Base-by-base conservation (phyloP, 2,329 filamentous ascomycete species). In the Penicillium thymicola region DNA sequence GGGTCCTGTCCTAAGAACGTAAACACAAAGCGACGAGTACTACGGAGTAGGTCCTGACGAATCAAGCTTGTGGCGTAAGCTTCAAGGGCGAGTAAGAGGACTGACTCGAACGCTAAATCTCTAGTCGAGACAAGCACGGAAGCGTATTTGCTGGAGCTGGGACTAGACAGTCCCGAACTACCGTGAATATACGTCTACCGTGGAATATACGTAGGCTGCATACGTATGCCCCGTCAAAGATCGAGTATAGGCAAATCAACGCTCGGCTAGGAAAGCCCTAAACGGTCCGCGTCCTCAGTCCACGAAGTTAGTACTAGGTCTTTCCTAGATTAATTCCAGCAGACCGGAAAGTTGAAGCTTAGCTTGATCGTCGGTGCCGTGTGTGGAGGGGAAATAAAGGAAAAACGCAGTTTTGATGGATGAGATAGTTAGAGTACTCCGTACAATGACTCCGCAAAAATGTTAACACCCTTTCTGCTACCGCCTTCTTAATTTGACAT, bases 191-290 rank as follows among this genome's bases (percentile, higher is more conserved):
- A 43, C 41, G 41, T 18, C 14, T 42, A 5, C 18, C 28, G 28
- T 59, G 41, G 53, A 65, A 65, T 61, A 61, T 65, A 65, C 62
- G 64, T 66, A 64, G 56, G 36, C 64, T 52, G 64, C 58, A 54
- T 64, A 65, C 63, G 64, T 66, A 65, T 63, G 54, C 61, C 55
- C 55, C 51, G 48, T 61, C 45, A 40, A 48, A 38, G 43, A 46
- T 59, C 28, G 23, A 32, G 36, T 27, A 36, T 32, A 48, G 54
- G 28, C 62, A 63, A 61, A 61, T 65, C 58, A 60, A 47, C 25
- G 30, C 54, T 58, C 60, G 60, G 63, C 57, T 56, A 23, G 44
- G 44, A 23, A 62, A 51, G 27, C 58, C 57, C 43, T 42, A 54
- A 43, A 36, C 37, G 51, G 46, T 34, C 50, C 27, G 40, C 30